Evolutionary conservation across 331 rosid species (phyloP).

Genomic region (Spiraea crenata): DNA sequence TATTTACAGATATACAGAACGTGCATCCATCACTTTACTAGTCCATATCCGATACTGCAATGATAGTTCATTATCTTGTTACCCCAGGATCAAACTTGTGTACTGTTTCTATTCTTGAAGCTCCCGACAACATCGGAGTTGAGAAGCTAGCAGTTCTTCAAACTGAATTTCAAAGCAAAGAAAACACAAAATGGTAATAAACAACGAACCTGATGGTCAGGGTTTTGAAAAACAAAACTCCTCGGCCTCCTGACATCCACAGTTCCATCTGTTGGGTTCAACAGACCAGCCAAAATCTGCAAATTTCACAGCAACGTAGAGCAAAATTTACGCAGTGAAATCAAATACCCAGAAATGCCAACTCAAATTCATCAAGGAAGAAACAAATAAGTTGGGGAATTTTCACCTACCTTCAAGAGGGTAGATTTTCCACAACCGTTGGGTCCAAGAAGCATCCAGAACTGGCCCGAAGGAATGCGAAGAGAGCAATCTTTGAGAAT

Average conservation of each 20-base stretch:
- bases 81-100: neutral
- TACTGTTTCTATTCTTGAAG: neutral
- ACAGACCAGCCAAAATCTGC: constrained; percentile 83
- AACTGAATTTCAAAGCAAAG: neutral
- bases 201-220: constrained; percentile 68
- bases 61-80: neutral
- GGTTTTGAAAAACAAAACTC: constrained; percentile 83
- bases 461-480: constrained; percentile 75
- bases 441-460: constrained; percentile 96
- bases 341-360: neutral
- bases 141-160: neutral
- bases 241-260: constrained; percentile 52
- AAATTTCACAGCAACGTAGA: constrained; percentile 8
- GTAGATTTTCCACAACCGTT: constrained; percentile 90
- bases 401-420: constrained; percentile 63
- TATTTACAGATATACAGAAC: neutral
- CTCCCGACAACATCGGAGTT: neutral
- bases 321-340: neutral
- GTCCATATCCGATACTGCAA: neutral
- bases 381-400: neutral
- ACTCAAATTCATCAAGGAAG: neutral
- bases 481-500: constrained; percentile 72
- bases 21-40: neutral
- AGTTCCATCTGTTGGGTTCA: constrained; percentile 62
- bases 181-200: neutral